A percentile compares a stretch with the other conserved stretches of the same genome.
Evolutionary conservation across 2,329 filamentous ascomycete species (phyloP).

Genomic region (Beauveria asiatica): DNA sequence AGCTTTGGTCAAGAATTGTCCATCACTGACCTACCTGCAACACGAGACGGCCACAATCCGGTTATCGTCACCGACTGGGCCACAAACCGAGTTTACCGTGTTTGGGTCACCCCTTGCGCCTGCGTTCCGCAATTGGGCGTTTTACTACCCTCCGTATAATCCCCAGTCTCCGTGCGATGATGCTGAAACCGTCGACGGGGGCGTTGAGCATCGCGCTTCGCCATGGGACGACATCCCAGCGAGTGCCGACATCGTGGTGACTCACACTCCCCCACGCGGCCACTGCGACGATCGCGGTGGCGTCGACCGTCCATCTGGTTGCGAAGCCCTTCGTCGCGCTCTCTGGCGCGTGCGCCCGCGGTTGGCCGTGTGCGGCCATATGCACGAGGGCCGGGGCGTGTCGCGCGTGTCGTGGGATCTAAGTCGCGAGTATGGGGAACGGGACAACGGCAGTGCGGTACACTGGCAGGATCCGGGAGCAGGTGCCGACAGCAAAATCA

Average conservation of each 20-base stretch:
- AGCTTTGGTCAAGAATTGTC: conserved; percentile 42
- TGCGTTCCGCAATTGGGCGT: conserved; percentile 52
- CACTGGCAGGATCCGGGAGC: conserved; percentile 52
- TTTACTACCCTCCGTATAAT: conserved; percentile 44
- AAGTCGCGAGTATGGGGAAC: conserved; percentile 23
- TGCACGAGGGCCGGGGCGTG: conserved; percentile 59
- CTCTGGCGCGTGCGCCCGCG: conserved; percentile 54
- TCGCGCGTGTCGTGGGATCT: conserved; percentile 55
- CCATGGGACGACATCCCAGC: conserved; percentile 56
- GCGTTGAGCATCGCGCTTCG: conserved; percentile 18
- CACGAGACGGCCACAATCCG: conserved; percentile 47
- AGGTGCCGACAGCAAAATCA: conserved; percentile 36
- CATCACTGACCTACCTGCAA: conserved; percentile 54
- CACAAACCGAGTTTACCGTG: conserved; percentile 52
- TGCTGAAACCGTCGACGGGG: conserved; percentile 10
- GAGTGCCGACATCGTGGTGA: conserved; percentile 58
- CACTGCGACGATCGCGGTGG: conserved; percentile 45
- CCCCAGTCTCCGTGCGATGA: not conserved
- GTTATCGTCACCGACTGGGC: conserved; percentile 45
- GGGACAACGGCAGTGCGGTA: conserved; percentile 30
- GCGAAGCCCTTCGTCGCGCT: conserved; percentile 46
- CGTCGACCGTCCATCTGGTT: conserved; percentile 41
- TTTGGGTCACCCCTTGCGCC: conserved; percentile 66
- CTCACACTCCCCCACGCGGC: conserved; percentile 57
- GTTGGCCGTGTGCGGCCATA: conserved; percentile 62